These are phyloP conservation scores for Carex myosuroides DNA, from an alignment of 176 grass and related monocot species.

Conservation along the genomic window DNA sequence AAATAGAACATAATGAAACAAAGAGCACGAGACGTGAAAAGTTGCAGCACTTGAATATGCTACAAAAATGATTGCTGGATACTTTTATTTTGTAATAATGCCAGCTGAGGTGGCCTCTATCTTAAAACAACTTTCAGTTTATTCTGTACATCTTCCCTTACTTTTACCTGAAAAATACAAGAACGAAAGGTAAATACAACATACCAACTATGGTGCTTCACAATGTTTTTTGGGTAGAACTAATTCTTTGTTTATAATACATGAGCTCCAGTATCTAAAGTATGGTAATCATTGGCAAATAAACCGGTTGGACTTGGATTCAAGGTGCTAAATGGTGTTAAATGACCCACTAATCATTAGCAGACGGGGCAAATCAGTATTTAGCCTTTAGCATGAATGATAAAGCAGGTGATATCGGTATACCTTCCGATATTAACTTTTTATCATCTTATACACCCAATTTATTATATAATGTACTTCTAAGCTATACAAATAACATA, in stretches of 20 bases:
- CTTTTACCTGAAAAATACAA: constrained; percentile 50
- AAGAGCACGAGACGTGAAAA: neutral
- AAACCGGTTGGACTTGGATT: neutral
- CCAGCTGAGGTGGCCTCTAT: constrained; percentile 26
- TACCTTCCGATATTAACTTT: neutral
- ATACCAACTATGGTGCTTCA: neutral
- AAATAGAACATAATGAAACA: constrained; percentile 10
- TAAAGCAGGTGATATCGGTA: neutral
- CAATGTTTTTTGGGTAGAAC: neutral
- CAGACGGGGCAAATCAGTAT: neutral
- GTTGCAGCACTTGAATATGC: neutral
- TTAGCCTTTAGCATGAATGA: neutral
- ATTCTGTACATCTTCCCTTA: constrained; percentile 74
- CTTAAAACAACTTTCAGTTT: constrained; percentile 82
- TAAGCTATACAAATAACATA: neutral
- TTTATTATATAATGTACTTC: neutral
- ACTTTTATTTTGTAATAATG: neutral
- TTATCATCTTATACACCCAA: neutral
- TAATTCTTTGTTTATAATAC: neutral
- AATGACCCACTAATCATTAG: neutral
- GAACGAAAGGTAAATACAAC: neutral
- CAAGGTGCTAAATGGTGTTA: neutral
- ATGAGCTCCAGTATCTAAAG: neutral
- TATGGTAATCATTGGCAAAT: neutral
- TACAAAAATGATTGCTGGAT: neutral